Conservation (phyloP, 345 rosid species). For the Kandelia obovata region DNA sequence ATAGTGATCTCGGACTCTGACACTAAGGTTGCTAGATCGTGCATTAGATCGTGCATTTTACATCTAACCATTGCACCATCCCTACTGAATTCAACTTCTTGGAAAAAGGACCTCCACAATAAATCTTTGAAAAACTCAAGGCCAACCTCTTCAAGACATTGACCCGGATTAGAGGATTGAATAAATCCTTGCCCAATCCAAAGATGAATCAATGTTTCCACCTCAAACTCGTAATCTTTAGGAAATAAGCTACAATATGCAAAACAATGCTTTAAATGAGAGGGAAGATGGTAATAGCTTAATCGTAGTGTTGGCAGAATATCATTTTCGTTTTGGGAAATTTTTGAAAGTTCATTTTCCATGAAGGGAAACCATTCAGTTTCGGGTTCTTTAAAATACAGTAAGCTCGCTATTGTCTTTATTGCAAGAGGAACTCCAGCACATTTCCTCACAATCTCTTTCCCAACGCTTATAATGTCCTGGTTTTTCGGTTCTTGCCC, state of each 20-base stretch:
- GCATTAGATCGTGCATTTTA: constrained; percentile 1
- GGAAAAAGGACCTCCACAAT: constrained; percentile 14
- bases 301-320: constrained; percentile 28
- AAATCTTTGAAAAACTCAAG: constrained; percentile 17
- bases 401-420: constrained; percentile 11
- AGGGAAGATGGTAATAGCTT: constrained; percentile 38
- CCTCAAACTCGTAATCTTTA: constrained; percentile 20
- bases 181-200: constrained; percentile 35
- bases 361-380: constrained; percentile 14
- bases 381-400: neutral
- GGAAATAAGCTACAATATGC: constrained; percentile 45
- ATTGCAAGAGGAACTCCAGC: constrained; percentile 27
- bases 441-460: constrained; percentile 19
- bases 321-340: neutral
- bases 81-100: neutral
- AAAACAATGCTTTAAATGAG: constrained; percentile 39
- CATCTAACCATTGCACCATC: neutral
- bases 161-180: neutral
- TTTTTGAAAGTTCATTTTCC: constrained; percentile 1
- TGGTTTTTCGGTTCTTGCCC: neutral
- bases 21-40: neutral
- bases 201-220: constrained; percentile 22
- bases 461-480: neutral
- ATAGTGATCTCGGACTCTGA: neutral
- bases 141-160: constrained; percentile 13